Conservation (phyloP, 1,284 basidiomycete genomes). For the Wallemia mellicola region DNA sequence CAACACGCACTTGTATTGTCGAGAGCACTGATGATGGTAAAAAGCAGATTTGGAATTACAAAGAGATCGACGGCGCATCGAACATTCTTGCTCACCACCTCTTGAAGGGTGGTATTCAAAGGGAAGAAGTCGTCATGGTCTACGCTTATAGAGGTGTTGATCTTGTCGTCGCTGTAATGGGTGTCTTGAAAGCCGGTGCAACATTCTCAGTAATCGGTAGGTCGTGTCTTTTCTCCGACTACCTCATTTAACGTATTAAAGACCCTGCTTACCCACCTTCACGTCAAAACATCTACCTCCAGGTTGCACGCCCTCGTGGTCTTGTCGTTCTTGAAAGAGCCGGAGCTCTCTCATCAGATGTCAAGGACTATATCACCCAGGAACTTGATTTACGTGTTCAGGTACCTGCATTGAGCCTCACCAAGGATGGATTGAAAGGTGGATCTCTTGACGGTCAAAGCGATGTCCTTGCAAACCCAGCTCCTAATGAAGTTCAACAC, state of each 20-base stretch:
- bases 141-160: conserved; percentile 92
- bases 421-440: conserved; percentile 34
- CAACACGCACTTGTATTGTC: conserved; percentile 51
- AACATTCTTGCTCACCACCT: conserved; percentile 82
- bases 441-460: conserved; percentile 18
- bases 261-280: conserved; percentile 91
- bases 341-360: conserved; percentile 46
- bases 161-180: conserved; percentile 88
- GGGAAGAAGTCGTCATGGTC: conserved; percentile 96
- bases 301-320: conserved; percentile 77
- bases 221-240: conserved; percentile 9
- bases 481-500: conserved; percentile 17
- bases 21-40: conserved; percentile 26
- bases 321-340: conserved; percentile 76
- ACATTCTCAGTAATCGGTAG: conserved; percentile 90
- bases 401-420: conserved; percentile 61
- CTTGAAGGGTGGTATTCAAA: conserved; percentile 49
- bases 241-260: conserved; percentile 12
- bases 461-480: conserved; percentile 14
- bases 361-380: conserved; percentile 52
- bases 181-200: conserved; percentile 80
- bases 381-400: conserved; percentile 66
- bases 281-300: conserved; percentile 80
- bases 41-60: conserved; percentile 43
- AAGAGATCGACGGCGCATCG: conserved; percentile 47